Evolutionary conservation across 2,329 filamentous ascomycete species (phyloP), one percentile per base, ranked within the genome.

Genomic region (Aspergillus sclerotialis): DNA sequence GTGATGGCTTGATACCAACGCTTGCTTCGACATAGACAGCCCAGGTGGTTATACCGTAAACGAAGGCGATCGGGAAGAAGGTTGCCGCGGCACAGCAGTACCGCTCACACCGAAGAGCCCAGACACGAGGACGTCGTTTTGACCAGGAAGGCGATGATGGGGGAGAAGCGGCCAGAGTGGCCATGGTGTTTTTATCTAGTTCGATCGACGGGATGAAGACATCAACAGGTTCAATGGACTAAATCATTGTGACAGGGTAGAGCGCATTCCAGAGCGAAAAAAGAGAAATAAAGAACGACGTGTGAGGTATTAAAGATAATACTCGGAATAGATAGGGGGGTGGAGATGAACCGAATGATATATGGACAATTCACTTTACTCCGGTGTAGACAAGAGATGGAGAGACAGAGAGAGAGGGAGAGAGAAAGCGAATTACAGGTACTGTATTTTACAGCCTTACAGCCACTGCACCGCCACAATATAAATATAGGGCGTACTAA

Each of bases 11-110:
- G 17, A 73, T 70, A 33, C 85, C 84, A 39, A 94, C 84, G 37
- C 72, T 80, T 30, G 84, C 73, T 49, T 89, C 75, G 7, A 94
- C 88, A 73, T 84, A 95, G n/a, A 83, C 76, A 2, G 87, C 89
- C 92, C 92, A 98, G 8, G 83, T 83, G n/a, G 87, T 90, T 46
- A 95, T 63, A 36, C 82, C 75, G 55, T 94, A 95, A 38, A 96
- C 85, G 56, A 96, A 94, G 17, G 69, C 69, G 12, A 96, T 72
- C n/a, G 90, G 90, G 48, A 94, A 85, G 61, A 88, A 94, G 16
- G 78, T 84, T 34, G 83, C 72, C 40, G 79, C 76, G 28, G 73
- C 68, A 67, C 89, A 96, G 70, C 88, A 95, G 54, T 77, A 81
- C 32, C 88, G 82, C 71, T 95, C 89, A 51, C 84, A 70, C 44